phyloP scores from a whole-genome alignment of 768 basidiomycete genomes.

The Kwoniella pini region DNA sequence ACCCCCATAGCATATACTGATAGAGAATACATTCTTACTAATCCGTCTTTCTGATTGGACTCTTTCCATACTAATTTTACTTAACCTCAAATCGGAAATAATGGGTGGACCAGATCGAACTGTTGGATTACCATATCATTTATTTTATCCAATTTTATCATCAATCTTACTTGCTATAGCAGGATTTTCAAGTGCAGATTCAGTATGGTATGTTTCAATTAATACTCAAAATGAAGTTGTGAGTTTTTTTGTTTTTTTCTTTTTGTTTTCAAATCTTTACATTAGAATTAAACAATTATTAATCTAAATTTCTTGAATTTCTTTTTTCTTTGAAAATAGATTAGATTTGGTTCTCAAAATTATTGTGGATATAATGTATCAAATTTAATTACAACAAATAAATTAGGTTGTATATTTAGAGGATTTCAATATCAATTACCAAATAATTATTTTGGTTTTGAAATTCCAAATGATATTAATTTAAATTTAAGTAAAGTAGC shows the following conservation, averaged over 20 bases:
- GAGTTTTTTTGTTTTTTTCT: constrained; percentile 1
- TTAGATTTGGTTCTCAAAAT: constrained; percentile 14
- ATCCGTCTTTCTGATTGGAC: too few relatives aligned
- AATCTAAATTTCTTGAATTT: background rate
- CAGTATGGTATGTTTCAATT: constrained; percentile 43
- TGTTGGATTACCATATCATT: constrained; percentile 41
- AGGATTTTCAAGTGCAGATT: constrained; percentile 39
- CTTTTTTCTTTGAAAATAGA: background rate
- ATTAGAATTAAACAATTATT: too few relatives aligned
- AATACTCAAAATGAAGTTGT: constrained; percentile 34
- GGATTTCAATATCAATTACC: constrained; percentile 46
- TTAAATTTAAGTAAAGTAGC: constrained; percentile 33
- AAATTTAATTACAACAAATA: constrained; percentile 37
- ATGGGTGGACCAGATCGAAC: constrained; percentile 43
- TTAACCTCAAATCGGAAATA: background rate
- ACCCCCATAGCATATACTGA: too few relatives aligned
- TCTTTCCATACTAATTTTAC: too few relatives aligned
- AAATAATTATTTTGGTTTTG: constrained; percentile 40
- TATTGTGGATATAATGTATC: constrained; percentile 49
- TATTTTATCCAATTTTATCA: constrained; percentile 40
- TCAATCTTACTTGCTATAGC: constrained; percentile 40
- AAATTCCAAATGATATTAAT: constrained; percentile 33
- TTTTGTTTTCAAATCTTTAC: background rate
- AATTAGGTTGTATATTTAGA: constrained; percentile 42
- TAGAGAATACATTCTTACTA: too few relatives aligned